A percentile compares a stretch with the other conserved stretches of the same genome.
These are phyloP conservation scores for Pterocarpus santalinus DNA, from an alignment of 306 rosid genomes.

Conservation along the genomic window DNA sequence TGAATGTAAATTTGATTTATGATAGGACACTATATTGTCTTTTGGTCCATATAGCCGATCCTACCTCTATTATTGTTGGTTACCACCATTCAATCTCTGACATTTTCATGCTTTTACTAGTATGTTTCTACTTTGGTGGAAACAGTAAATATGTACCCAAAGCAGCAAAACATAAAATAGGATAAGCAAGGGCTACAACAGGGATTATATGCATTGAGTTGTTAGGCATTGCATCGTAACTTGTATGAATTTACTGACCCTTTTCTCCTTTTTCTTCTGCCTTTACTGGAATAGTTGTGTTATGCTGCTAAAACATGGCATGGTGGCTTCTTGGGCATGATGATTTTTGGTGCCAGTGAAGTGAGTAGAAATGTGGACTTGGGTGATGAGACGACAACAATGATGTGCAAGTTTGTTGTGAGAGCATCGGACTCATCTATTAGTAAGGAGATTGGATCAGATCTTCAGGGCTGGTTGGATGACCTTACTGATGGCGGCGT, in stretches of 20 bases:
- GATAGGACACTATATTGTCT: no score
- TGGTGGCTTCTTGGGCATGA: constrained; percentile 95
- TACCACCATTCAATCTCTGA: background rate
- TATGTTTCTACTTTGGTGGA: constrained; percentile 29
- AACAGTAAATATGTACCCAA: constrained; percentile 12
- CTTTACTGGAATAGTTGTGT: constrained; percentile 68
- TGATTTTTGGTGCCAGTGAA: constrained; percentile 99
- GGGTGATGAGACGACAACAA: constrained; percentile 96
- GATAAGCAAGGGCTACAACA: background rate
- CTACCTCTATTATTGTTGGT: no score
- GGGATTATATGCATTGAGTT: constrained; percentile 23
- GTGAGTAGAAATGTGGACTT: constrained; percentile 96
- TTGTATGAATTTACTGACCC: constrained; percentile 15
- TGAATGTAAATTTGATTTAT: no score
- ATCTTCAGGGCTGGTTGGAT: constrained; percentile 97
- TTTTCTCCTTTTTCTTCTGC: background rate
- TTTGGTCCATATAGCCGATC: no score
- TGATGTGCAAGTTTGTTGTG: constrained; percentile 94
- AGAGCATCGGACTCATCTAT: constrained; percentile 95
- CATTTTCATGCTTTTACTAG: constrained; percentile 31
- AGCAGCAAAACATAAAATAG: constrained; percentile 32
- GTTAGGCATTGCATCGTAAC: background rate
- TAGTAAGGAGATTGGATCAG: constrained; percentile 91
- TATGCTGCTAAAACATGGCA: constrained; percentile 99
- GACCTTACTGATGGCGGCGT: constrained; percentile 99